Percentiles rank a stretch among this genome's conserved stretches.
These are phyloP conservation scores for Litchi chinensis DNA, from an alignment of 345 rosid species.

Conservation along the genomic window DNA sequence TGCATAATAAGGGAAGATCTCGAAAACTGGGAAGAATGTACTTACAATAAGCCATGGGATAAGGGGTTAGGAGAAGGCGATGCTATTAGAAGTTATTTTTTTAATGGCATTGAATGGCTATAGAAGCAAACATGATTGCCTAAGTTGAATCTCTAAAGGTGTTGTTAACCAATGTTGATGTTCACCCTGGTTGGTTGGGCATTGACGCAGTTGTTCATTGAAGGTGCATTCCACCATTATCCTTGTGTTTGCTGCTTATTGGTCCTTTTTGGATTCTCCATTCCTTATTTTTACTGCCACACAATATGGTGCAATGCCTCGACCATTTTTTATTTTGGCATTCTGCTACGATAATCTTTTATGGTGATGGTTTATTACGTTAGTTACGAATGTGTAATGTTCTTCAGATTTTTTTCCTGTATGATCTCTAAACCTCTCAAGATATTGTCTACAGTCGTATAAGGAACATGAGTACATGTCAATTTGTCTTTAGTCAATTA, in stretches of 20 bases:
- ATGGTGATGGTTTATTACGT: background rate
- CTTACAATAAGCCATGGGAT: background rate
- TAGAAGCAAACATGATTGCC: background rate
- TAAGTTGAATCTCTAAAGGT: background rate
- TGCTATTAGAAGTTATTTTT: background rate
- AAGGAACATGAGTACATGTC: background rate
- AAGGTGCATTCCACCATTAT: background rate
- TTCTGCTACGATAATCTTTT: background rate
- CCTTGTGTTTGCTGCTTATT: background rate
- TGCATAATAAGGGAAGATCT: background rate
- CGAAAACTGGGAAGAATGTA: too few relatives aligned
- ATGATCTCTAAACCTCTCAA: background rate
- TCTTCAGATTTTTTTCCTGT: background rate
- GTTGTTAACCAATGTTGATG: background rate
- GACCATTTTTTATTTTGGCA: background rate
- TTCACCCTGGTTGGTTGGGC: background rate
- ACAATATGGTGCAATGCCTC: background rate
- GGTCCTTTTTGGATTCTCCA: background rate
- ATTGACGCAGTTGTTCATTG: background rate
- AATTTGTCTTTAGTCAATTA: background rate
- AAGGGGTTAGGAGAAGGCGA: background rate
- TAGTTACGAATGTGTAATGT: background rate
- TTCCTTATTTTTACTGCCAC: background rate
- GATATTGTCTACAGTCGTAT: background rate
- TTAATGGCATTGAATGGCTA: background rate